phyloP scores from a whole-genome alignment of 345 rosid species.

The Gossypium sturtianum region DNA sequence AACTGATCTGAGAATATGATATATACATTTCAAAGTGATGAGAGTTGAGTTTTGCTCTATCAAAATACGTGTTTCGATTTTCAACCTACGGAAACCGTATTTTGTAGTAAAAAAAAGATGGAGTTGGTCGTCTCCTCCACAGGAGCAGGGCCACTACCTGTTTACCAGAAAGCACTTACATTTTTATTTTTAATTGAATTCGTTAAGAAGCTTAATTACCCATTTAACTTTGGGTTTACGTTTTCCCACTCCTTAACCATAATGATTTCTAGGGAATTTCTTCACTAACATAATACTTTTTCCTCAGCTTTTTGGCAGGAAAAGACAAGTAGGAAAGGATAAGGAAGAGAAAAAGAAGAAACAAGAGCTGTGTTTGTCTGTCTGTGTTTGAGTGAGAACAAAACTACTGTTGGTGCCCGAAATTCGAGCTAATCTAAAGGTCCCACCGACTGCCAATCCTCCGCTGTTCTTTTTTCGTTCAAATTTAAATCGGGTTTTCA shows the following conservation, averaged over 20 bases:
- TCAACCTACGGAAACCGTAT: too few species aligned
- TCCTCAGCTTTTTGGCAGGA: neutral
- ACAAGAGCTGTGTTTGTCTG: neutral
- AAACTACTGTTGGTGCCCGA: slow-evolving; percentile 20
- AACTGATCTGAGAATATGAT: slow-evolving; percentile 19
- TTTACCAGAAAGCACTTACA: slow-evolving; percentile 14
- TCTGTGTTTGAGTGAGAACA: neutral
- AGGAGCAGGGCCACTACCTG: slow-evolving; percentile 26
- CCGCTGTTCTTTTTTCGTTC: too few species aligned
- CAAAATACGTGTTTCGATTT: too few species aligned
- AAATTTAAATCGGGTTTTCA: too few species aligned
- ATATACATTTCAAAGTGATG: neutral
- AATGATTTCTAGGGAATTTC: too few species aligned
- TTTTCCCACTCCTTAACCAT: neutral
- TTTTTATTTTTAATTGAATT: neutral
- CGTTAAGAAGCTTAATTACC: slow-evolving; percentile 3
- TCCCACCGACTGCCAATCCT: neutral
- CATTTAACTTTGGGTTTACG: slow-evolving; percentile 21
- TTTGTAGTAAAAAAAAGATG: neutral
- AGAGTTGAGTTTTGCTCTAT: too few species aligned
- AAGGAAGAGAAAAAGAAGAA: too few species aligned
- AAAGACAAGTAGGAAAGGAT: neutral
- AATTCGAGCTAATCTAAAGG: slow-evolving; percentile 14
- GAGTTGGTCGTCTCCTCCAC: neutral
- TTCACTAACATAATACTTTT: too few species aligned